These are phyloP conservation scores for Borealophlyctis nickersoniae DNA, from an alignment of 192 early-diverging fungal genomes.

Conservation along the genomic window DNA sequence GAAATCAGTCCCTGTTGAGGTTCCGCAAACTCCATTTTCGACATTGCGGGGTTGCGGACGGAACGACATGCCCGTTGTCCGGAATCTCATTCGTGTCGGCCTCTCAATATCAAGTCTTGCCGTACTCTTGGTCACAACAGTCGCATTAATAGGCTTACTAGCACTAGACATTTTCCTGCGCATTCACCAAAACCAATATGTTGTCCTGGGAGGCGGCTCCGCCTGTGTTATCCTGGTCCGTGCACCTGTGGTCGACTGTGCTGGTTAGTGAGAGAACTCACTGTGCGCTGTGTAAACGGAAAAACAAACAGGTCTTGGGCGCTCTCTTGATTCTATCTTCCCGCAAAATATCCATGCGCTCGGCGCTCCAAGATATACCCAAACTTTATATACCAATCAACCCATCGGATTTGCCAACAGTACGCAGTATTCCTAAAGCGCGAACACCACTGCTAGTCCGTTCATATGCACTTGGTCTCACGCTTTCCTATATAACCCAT, in stretches of 20 bases:
- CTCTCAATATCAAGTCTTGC: constrained; percentile 10
- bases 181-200: constrained; percentile 5
- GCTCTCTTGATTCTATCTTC: constrained; percentile 29
- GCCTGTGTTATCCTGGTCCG: constrained; percentile 3
- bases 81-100: too few relatives aligned
- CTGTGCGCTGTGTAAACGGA: not conserved
- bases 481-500: too few relatives aligned
- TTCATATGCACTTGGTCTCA: too few relatives aligned
- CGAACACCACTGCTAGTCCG: too few relatives aligned
- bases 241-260: not conserved
- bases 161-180: constrained; percentile 29
- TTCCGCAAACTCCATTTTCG: too few relatives aligned
- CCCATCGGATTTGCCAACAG: constrained; percentile 33
- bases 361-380: constrained; percentile 30
- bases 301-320: constrained; percentile 7
- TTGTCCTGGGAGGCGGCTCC: constrained; percentile 16
- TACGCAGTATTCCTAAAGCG: constrained; percentile 7
- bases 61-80: too few relatives aligned
- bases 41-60: too few relatives aligned
- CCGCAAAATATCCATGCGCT: constrained; percentile 22
- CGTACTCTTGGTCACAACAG: constrained; percentile 9
- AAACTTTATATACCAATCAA: constrained; percentile 42
- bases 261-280: not conserved
- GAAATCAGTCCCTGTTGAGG: too few relatives aligned
- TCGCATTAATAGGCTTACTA: constrained; percentile 12